Evolutionary conservation across 2,329 filamentous ascomycete species (phyloP), one percentile per base, ranked within the genome.

Genomic region (Hypoxylon sp.): DNA sequence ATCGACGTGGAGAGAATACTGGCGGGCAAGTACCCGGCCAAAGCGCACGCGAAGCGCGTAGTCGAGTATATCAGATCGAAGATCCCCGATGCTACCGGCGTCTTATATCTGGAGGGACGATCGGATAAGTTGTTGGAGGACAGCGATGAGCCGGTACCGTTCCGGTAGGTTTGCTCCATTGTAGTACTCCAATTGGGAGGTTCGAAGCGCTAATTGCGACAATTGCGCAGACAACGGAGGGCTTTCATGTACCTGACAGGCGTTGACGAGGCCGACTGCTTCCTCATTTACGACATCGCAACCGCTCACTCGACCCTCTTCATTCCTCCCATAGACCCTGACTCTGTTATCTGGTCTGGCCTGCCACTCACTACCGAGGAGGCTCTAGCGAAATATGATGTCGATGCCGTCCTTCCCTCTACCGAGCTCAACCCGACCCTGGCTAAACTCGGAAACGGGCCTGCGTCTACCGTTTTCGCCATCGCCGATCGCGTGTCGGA

Each of bases 191-290:
- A 27, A 44, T 50, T 2, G 11, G 27, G 10, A 30, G 13, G 17
- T 2, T 40, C 2, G 27, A 33, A 17, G 48, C 37, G 31, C 57
- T 70, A 48, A 68, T 49, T 33, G 31, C n/a, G n/a, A 46, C 33
- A 55, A 56, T 35, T 42, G 27, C 22, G 31, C 73, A 94, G 93
- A 72, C 95, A 98, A 82, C 92, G 95, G 70, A 91, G 96, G 61
- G 93, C 90, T 80, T 99, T 99, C 84, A 98, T 92, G 88, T 99
- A 99, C 81, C 85, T 98, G 49, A 95, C 93, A 25, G 96, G 96
- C 74, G 97, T 90, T 77, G 73, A 85, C 69, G 86, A 97, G 31
- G 88, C 95, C 66, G 94, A 98, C 80, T 91, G 91, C 75, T 90
- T 91, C 78, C 88, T 94, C 67, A 87, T 91, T 63, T 97, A 98